Conservation (phyloP, 768 basidiomycete genomes). For the Naganishia kalamii region DNA sequence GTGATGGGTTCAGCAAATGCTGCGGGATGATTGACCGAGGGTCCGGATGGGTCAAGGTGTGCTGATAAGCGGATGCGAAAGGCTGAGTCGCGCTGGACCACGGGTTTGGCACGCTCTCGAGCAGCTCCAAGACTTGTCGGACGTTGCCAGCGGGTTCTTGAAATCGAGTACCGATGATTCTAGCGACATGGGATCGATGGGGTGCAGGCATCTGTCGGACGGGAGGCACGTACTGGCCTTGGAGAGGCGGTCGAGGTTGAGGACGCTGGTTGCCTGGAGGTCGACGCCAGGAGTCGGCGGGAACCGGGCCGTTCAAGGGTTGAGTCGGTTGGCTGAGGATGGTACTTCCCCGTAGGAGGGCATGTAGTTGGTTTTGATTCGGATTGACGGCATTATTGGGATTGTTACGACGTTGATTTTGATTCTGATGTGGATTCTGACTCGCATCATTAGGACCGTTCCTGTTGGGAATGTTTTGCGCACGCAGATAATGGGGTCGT, state of each 20-base stretch:
- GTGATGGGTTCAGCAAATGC: neutral
- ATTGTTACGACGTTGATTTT: neutral
- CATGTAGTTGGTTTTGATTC: too few relatives aligned
- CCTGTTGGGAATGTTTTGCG: neutral
- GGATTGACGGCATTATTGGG: neutral
- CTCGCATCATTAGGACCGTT: too few relatives aligned
- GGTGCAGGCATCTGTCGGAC: neutral
- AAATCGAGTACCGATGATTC: neutral
- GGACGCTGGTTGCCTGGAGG: neutral
- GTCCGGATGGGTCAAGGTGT: slow-evolving; percentile 14
- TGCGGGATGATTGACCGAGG: neutral
- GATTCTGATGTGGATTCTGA: neutral
- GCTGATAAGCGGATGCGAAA: slow-evolving; percentile 8
- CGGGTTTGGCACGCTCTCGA: slow-evolving; percentile 3
- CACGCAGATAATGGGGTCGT: neutral
- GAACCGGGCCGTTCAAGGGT: too few relatives aligned
- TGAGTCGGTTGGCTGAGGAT: too few relatives aligned
- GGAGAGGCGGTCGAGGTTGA: neutral
- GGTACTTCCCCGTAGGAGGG: too few relatives aligned
- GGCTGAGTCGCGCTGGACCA: slow-evolving; percentile 3
- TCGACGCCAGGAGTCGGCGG: neutral
- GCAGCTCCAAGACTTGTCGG: neutral
- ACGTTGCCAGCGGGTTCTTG: neutral
- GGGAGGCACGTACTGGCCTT: neutral
- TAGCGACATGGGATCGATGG: neutral